A percentile compares a stretch with the other conserved stretches of the same genome.
Evolutionary conservation across 73 alveolate species (phyloP).

Genomic region (Effrenium voratum): DNA sequence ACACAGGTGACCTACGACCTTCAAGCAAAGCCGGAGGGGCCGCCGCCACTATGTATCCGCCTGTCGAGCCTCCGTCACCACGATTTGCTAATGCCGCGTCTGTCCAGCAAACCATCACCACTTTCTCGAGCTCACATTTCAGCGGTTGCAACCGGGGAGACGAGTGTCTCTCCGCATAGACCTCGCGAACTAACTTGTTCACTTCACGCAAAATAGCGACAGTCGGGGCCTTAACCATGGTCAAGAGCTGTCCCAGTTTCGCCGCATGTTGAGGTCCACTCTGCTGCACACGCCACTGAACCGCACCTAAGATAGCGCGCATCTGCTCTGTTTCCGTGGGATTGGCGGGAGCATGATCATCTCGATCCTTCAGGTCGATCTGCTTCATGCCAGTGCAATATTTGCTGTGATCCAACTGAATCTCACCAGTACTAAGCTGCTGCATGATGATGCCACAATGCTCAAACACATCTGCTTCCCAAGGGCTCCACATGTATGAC

Average conservation of each 20-base stretch:
- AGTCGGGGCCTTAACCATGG: background rate
- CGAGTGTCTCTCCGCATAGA: no score
- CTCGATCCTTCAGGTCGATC: background rate
- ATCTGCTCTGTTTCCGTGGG: background rate
- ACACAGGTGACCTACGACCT: background rate
- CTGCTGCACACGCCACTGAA: background rate
- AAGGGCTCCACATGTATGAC: background rate
- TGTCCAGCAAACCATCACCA: background rate
- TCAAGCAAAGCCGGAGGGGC: background rate
- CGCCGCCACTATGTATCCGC: constrained; percentile 2
- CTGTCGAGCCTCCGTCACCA: background rate
- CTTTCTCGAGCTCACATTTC: background rate
- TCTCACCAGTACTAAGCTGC: no score
- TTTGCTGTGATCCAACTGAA: background rate
- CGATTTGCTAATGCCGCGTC: constrained; percentile 29
- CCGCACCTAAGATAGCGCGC: background rate
- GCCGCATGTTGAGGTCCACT: background rate
- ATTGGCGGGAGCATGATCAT: background rate
- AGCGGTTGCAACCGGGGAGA: background rate
- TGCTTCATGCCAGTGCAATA: background rate
- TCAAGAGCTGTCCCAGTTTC: background rate
- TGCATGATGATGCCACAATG: constrained; percentile 16
- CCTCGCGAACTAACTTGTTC: background rate
- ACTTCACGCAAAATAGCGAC: background rate
- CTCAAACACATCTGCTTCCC: background rate